These are phyloP conservation scores for Cyberlindnera samutprakarnensis DNA, from an alignment of 805 yeast species.

Conservation along the genomic window DNA sequence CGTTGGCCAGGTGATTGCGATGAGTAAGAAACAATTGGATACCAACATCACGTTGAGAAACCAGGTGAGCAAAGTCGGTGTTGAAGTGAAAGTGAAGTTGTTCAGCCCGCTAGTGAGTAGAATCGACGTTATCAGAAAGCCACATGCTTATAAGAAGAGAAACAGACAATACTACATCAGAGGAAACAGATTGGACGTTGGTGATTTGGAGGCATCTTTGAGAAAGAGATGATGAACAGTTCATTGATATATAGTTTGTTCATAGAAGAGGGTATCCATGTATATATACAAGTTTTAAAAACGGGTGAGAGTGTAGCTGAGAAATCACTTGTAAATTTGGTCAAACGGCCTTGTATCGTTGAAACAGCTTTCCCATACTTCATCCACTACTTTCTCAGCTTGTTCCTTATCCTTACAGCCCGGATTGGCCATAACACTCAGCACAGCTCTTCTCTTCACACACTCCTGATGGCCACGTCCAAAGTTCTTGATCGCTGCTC, in stretches of 20 bases:
- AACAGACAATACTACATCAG: conserved; percentile 88
- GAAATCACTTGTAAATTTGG: conserved; percentile 53
- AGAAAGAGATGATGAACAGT: conserved; percentile 19
- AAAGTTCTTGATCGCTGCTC: conserved; percentile 44
- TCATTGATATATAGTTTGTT: conserved; percentile 1
- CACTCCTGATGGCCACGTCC: conserved; percentile 86
- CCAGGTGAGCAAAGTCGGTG: conserved; percentile 75
- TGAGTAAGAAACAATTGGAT: conserved; percentile 65
- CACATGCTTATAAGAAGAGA: conserved; percentile 65
- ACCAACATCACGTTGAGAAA: conserved; percentile 78
- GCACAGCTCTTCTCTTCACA: conserved; percentile 78
- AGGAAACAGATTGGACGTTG: conserved; percentile 67
- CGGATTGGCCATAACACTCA: conserved; percentile 85
- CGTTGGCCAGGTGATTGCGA: conserved; percentile 71
- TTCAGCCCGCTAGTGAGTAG: conserved; percentile 73
- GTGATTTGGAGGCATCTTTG: conserved; percentile 48
- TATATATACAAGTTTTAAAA: too few relatives aligned
- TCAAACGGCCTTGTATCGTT: conserved; percentile 95
- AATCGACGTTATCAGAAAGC: conserved; percentile 72
- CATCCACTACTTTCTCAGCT: conserved; percentile 73
- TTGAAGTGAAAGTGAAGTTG: conserved; percentile 73
- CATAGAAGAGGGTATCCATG: not conserved
- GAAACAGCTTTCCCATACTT: conserved; percentile 90
- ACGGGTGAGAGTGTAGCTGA: too few relatives aligned
- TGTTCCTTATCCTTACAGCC: conserved; percentile 62